Base-by-base conservation (phyloP, 192 early-diverging fungal species). In the Linnemannia schmuckeri region DNA sequence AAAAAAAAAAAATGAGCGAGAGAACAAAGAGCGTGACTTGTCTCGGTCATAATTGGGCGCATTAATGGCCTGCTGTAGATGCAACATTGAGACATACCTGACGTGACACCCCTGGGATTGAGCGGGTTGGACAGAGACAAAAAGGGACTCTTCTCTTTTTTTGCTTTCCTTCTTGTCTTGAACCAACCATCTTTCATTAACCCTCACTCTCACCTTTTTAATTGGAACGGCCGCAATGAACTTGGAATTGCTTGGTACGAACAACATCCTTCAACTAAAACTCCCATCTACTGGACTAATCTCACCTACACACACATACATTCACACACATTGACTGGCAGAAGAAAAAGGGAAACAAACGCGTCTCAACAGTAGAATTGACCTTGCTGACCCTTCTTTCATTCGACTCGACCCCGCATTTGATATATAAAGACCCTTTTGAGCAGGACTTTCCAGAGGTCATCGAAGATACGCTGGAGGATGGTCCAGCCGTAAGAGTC, bases 381-480 rank as follows among this genome's bases (percentile, higher is more conserved):
- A 35, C 42, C 33, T 12, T 63, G 22, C 55, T 57, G n/a, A 22
- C 22, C 47, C 27, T 54, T 18, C 18, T 52, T 52, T 18, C 18
- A 57, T 10, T 57, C 55, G 55, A 57, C 54, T 76, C 27, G 17
- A 52, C 49, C 18, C 20, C 49, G 49, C 52, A 13, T 40, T 75
- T 55, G 49, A 54, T 47, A 33, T 24, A 77, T 7, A 24, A 63
- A 93, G 95, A 95, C 82, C 96, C 96, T 63, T 96, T 94, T 83
- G 96, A 95, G 87, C 93, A 93, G 42, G 95, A 96, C 89, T 95
- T 95, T 71, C 96, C 96, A 20, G 93, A 96, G 82, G 90, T 92
- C 42, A 94, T 97, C 24, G 94, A 95, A 79, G 94, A 94, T 41
- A 94, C 93, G 10, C 83, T 97, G 17, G 94, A 93, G 78, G 93